These are phyloP conservation scores for Brassica rapa DNA, from an alignment of 345 rosid genomes.

Conservation along the genomic window DNA sequence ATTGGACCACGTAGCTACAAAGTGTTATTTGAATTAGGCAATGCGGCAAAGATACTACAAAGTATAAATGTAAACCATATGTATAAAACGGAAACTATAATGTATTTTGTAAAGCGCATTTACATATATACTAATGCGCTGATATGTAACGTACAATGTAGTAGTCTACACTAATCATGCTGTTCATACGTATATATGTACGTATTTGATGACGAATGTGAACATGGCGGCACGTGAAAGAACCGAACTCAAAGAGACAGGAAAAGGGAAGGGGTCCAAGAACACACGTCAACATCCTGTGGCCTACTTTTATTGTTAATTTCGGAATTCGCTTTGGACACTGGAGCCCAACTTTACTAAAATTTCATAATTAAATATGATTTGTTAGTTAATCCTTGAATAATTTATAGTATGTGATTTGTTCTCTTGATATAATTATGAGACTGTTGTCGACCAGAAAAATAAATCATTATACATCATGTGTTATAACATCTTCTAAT, in stretches of 20 bases:
- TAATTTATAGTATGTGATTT: neutral
- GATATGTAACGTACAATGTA: neutral
- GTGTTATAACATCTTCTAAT: neutral
- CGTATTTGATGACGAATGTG: constrained; percentile 26
- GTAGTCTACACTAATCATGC: neutral
- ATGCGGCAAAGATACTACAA: neutral
- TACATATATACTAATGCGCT: neutral
- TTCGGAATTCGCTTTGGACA: constrained; percentile 6
- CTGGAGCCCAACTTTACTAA: neutral
- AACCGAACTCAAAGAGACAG: constrained; percentile 34
- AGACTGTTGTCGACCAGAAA: constrained; percentile 8
- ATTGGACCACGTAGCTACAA: constrained; percentile 17
- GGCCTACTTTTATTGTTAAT: neutral
- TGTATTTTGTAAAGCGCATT: neutral
- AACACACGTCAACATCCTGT: constrained; percentile 36
- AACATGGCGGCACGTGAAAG: constrained; percentile 45
- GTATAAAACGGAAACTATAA: neutral
- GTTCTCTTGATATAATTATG: constrained; percentile 14
- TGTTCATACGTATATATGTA: constrained; percentile 21
- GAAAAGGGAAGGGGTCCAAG: constrained; percentile 21
- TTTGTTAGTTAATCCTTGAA: constrained; percentile 22
- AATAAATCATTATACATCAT: neutral
- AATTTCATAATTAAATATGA: constrained; percentile 8
- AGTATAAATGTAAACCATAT: neutral
- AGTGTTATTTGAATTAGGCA: neutral